Base-by-base conservation (phyloP, 2,329 filamentous ascomycete species). In the Thelonectria discophora region DNA sequence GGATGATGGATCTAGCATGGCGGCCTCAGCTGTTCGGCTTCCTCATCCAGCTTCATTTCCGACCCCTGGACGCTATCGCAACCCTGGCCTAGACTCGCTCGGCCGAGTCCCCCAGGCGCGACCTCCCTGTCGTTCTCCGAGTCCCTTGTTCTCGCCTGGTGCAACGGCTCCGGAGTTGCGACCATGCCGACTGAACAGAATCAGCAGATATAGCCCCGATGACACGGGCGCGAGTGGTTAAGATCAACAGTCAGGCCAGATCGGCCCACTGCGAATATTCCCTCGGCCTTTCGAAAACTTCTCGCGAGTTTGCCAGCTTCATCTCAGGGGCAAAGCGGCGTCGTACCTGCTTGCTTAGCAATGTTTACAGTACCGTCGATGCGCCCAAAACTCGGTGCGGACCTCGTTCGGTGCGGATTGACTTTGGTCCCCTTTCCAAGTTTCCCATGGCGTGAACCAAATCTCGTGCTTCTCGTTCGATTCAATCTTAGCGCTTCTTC, bases 31-130 rank as follows among this genome's bases (percentile, higher is more conserved):
- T 60, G 57, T 40, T 63, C 57, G 58, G 58, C 65, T 69, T 68
- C 69, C 69, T 60, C 53, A 64, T 72, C 56, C 59, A 62, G 69
- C 69, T 72, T 72, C 69, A 72, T 72, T 69, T 72, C 69, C 69
- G 69, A 59, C 47, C 60, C 45, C 62, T 62, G 48, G 39, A 39
- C 64, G 58, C 65, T 63, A 66, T 30, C 54, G 30, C 32, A 39
- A 64, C 40, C 57, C 49, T 40, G 37, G 62, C 50, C 27, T 45
- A 51, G 49, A 42, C 47, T 60, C 55, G 66, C 67, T 72, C 69
- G 69, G 69, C 69, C 69, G 69, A 72, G 69, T 65, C 64, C 65
- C 57, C 62, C 57, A 69, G 65, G 68, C 51, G 50, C 64, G 55
- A 46, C 60, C 53, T 63, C 56, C 51, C 59, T 55, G 50, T 56